Percentiles rank a stretch among this genome's conserved stretches.
phyloP scores from a whole-genome alignment of 2,329 filamentous ascomycete species.

The Microsporum canis region DNA sequence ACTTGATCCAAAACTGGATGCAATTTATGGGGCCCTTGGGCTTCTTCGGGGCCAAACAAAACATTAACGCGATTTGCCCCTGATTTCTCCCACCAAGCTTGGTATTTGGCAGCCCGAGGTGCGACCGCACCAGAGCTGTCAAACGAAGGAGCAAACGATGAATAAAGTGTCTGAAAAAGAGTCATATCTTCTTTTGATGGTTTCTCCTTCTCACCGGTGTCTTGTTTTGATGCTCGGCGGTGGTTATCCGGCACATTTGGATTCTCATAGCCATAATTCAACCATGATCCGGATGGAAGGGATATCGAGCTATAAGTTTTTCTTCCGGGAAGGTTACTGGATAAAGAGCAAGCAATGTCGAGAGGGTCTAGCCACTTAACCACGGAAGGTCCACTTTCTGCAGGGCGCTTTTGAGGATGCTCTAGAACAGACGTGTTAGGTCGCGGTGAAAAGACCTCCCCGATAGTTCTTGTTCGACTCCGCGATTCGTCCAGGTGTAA shows the following conservation, averaged over 20 bases:
- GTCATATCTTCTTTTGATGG: slow-evolving; percentile 20
- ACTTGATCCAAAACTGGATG: slow-evolving; percentile 14
- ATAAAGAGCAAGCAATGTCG: slow-evolving; percentile 28
- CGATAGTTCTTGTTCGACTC: slow-evolving; percentile 31
- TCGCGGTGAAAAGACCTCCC: slow-evolving; percentile 35
- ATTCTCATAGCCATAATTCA: slow-evolving; percentile 28
- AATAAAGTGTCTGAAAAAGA: slow-evolving; percentile 27
- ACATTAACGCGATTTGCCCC: slow-evolving; percentile 30
- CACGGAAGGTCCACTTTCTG: slow-evolving; percentile 23
- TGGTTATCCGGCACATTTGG: not conserved
- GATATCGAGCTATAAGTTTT: slow-evolving; percentile 32
- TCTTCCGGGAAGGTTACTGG: slow-evolving; percentile 26
- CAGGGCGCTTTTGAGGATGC: slow-evolving; percentile 28
- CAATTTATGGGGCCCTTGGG: not conserved
- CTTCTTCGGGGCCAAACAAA: slow-evolving; percentile 20
- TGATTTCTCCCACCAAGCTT: slow-evolving; percentile 37
- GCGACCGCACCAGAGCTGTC: slow-evolving; percentile 36
- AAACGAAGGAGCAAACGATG: slow-evolving; percentile 39
- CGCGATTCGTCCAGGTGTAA: slow-evolving; percentile 20
- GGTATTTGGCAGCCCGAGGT: slow-evolving; percentile 32
- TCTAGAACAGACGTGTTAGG: slow-evolving; percentile 30
- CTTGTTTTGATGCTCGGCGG: not conserved
- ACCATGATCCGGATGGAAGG: slow-evolving; percentile 33
- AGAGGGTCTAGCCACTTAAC: slow-evolving; percentile 33
- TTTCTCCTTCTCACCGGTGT: not conserved